Conservation (phyloP, 805 yeast species). For the Wickerhamiella domercqiae region DNA sequence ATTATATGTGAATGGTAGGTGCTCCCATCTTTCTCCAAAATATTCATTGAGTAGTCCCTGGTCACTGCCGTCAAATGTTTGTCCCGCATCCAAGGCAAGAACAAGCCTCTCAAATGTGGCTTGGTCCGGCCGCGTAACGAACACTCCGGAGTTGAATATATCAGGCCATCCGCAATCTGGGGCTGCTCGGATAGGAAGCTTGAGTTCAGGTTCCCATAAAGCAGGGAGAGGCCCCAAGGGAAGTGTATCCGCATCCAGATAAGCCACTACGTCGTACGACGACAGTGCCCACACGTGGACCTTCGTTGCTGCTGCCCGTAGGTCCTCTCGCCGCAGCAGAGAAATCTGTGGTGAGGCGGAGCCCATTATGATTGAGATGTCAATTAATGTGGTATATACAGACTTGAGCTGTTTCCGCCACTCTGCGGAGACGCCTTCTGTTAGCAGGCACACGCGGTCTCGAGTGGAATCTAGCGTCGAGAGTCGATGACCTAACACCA, state of each 20-base stretch:
- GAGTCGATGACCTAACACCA: slow-evolving; percentile 31
- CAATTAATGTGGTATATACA: slow-evolving; percentile 20
- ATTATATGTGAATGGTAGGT: slow-evolving; percentile 67
- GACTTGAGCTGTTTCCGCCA: slow-evolving; percentile 11
- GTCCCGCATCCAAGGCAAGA: slow-evolving; percentile 18
- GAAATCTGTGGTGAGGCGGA: slow-evolving; percentile 18
- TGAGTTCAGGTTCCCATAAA: slow-evolving; percentile 3
- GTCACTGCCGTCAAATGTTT: slow-evolving; percentile 75
- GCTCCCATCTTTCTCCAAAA: slow-evolving; percentile 45
- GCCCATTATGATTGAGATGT: slow-evolving; percentile 19
- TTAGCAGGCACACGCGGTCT: slow-evolving; percentile 20
- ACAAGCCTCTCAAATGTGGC: slow-evolving; percentile 30
- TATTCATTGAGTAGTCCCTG: slow-evolving; percentile 77
- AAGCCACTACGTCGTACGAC: slow-evolving; percentile 30
- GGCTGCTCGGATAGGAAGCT: slow-evolving; percentile 28
- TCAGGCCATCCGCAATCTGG: slow-evolving; percentile 92
- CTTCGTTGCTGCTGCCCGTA: slow-evolving; percentile 35
- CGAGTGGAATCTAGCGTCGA: slow-evolving; percentile 15
- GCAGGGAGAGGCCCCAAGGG: slow-evolving; percentile 26
- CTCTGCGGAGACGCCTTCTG: slow-evolving; percentile 14
- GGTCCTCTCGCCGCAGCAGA: slow-evolving; percentile 34
- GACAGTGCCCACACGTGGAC: slow-evolving; percentile 39
- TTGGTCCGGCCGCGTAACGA: slow-evolving; percentile 40
- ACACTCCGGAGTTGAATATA: slow-evolving; percentile 68
- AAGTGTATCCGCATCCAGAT: slow-evolving; percentile 40